Percentiles rank a stretch among this genome's conserved stretches.
phyloP scores from a whole-genome alignment of 345 rosid species.

The Toxicodendron radicans region DNA sequence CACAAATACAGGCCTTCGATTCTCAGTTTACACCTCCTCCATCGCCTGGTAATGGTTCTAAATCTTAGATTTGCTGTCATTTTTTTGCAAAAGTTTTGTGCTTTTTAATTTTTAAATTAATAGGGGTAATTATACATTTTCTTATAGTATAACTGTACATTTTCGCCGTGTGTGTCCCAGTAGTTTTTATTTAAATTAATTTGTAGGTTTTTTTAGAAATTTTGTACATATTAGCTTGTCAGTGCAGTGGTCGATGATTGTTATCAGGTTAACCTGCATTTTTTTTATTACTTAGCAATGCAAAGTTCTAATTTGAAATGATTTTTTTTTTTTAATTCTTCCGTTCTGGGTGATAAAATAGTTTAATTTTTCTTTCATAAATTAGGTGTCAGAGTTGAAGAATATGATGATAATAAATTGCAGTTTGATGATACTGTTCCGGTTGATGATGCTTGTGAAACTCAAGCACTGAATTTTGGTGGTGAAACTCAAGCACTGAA shows the following conservation, averaged over 20 bases:
- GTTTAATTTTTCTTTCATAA: neutral
- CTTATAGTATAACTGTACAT: neutral
- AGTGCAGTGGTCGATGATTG: neutral
- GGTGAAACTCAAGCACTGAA: conserved; percentile 37
- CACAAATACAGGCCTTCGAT: conserved; percentile 20
- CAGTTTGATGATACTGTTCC: conserved; percentile 27
- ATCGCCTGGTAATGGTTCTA: conserved; percentile 20
- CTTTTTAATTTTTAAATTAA: neutral
- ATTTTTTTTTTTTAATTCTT: neutral
- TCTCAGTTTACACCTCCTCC: conserved; percentile 18
- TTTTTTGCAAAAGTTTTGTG: neutral
- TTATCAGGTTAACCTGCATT: neutral
- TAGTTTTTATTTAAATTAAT: neutral
- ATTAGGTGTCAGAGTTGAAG: conserved; percentile 23
- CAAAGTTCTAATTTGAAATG: neutral
- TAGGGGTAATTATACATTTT: neutral
- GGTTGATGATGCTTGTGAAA: conserved; percentile 35
- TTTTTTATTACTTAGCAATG: neutral
- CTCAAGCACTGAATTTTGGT: conserved; percentile 27
- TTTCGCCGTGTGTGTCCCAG: neutral
- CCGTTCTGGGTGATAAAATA: neutral
- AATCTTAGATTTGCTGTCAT: neutral
- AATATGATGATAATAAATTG: conserved; percentile 14
- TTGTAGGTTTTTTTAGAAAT: neutral
- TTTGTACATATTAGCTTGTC: neutral